Percentiles rank a stretch among this genome's conserved stretches.
Conservation (phyloP, 257 asterid species). For the Capsicum rhomboideum region DNA sequence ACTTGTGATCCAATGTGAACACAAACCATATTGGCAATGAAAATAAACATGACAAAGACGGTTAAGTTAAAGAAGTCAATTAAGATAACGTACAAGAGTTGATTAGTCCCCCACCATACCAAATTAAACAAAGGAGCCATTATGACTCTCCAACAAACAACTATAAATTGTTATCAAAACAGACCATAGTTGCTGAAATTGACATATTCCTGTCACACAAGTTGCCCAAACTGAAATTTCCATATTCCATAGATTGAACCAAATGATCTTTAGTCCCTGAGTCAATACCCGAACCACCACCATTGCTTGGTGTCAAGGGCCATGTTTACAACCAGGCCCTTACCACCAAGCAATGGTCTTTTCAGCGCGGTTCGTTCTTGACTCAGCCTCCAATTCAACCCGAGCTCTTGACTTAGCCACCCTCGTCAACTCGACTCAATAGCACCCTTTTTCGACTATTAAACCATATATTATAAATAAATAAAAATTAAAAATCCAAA, state of each 20-base stretch:
- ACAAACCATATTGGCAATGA: not conserved
- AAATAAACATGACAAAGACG: not conserved
- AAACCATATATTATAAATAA: not conserved
- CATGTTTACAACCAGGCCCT: not conserved
- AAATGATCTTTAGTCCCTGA: conserved; percentile 33
- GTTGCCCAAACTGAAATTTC: not conserved
- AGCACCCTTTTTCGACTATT: not conserved
- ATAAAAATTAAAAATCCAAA: too few relatives aligned
- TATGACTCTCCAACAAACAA: not conserved
- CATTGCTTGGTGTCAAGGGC: conserved; percentile 32
- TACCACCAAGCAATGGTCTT: conserved; percentile 35
- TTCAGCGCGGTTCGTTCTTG: conserved; percentile 87
- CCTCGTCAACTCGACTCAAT: not conserved
- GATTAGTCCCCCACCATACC: not conserved
- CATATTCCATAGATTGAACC: conserved; percentile 11
- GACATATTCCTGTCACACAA: not conserved
- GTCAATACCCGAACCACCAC: conserved; percentile 99
- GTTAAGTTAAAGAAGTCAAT: not conserved
- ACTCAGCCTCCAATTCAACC: conserved; percentile 42
- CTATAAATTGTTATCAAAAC: not conserved
- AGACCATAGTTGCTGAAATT: not conserved
- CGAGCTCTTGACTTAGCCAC: not conserved
- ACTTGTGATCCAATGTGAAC: not conserved
- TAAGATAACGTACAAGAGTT: not conserved
- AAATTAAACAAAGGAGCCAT: not conserved